phyloP scores from a whole-genome alignment of 768 basidiomycete genomes.

The Podaxis sp. region DNA sequence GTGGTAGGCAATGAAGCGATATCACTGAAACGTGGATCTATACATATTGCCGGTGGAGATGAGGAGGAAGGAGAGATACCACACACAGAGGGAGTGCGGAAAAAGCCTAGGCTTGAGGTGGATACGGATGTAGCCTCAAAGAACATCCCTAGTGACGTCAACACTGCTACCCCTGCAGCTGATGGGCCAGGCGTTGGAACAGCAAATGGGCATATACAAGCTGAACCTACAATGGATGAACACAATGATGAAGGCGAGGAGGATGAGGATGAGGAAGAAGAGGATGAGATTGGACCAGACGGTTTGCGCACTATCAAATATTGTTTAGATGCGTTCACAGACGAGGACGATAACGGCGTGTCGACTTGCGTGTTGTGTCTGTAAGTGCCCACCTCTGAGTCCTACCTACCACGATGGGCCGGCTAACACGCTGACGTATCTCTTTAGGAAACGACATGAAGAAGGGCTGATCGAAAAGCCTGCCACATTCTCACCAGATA shows the following conservation, averaged over 20 bases:
- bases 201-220: neutral
- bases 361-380: slow-evolving; percentile 51
- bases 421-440: neutral
- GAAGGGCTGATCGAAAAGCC: slow-evolving; percentile 20
- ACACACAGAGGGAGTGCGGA: neutral
- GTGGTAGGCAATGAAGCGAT: too few species aligned
- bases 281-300: slow-evolving; percentile 39
- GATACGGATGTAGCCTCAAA: neutral
- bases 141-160: neutral
- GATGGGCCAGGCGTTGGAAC: neutral
- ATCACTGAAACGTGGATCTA: slow-evolving; percentile 10
- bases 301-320: slow-evolving; percentile 40
- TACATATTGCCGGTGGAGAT: neutral
- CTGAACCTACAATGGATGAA: neutral
- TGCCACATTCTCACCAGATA: slow-evolving; percentile 28
- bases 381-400: slow-evolving; percentile 34
- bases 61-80: neutral
- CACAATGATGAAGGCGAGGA: slow-evolving; percentile 23
- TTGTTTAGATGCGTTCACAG: slow-evolving; percentile 45
- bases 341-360: slow-evolving; percentile 28
- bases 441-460: slow-evolving; percentile 35
- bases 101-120: neutral
- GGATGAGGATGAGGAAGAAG: slow-evolving; percentile 35
- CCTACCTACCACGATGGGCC: neutral
- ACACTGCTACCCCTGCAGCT: neutral